phyloP scores from a whole-genome alignment of 2,329 filamentous ascomycete genomes.

The Fusarium sp. region DNA sequence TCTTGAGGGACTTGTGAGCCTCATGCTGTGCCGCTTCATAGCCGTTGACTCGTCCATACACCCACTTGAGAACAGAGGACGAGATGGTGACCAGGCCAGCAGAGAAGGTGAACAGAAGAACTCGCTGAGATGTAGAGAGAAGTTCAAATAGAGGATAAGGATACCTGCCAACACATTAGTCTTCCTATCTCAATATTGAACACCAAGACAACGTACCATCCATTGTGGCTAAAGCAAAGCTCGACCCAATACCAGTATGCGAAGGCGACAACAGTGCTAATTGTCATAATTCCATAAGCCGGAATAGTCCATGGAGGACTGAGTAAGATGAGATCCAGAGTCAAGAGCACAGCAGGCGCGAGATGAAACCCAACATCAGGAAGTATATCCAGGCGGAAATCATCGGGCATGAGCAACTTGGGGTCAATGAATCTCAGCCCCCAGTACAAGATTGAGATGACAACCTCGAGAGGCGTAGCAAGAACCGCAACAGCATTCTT shows the following conservation, averaged over 20 bases:
- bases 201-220: constrained; percentile 60
- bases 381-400: constrained; percentile 64
- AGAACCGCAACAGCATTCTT: constrained; percentile 76
- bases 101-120: constrained; percentile 74
- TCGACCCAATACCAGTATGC: constrained; percentile 83
- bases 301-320: constrained; percentile 78
- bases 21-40: constrained; percentile 52
- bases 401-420: constrained; percentile 63
- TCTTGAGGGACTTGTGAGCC: constrained; percentile 48
- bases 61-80: constrained; percentile 74
- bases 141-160: constrained; percentile 86
- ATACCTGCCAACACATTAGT: constrained; percentile 64
- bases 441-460: constrained; percentile 81
- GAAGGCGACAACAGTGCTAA: constrained; percentile 70
- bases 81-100: constrained; percentile 78
- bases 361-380: constrained; percentile 74
- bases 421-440: constrained; percentile 69
- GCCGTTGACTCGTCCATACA: constrained; percentile 76
- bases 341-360: constrained; percentile 72
- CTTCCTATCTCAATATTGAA: background rate
- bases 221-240: constrained; percentile 74
- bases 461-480: constrained; percentile 74
- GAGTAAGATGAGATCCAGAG: constrained; percentile 73
- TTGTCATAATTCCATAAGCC: constrained; percentile 65
- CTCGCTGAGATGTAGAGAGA: constrained; percentile 72